Base-by-base conservation (phyloP, 192 early-diverging fungal genomes). In the Chytriomyces sp. region DNA sequence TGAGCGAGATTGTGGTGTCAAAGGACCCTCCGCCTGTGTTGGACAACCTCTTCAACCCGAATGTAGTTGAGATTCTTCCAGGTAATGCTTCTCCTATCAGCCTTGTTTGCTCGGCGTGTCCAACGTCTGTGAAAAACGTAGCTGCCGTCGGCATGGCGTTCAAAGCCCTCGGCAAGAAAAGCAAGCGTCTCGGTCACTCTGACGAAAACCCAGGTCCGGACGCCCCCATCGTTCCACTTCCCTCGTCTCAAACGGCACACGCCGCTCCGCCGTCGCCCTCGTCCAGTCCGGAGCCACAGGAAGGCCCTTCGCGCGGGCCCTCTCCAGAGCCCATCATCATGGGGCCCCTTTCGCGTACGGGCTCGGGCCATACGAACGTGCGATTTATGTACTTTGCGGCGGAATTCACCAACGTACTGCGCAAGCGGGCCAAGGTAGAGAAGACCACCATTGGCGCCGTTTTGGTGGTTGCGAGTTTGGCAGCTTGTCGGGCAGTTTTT, bases 371-470 rank as follows among this genome's bases (percentile, higher is more conserved):
- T 39, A 70, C 67, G 3, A 53, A 53, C 41, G 67, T 58, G 14
- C 67, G 67, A 6, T 70, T 79, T 64, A 54, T 79, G 22, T 60
- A 55, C 55, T 77, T 74, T 34, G 62, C 75, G 28, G 25, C 63
- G 17, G 77, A 68, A 12, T 78, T 80, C 33, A 59, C 55, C 10
- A 19, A 40, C 5, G 37, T 25, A 3, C 64, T 80, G 31, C 71
- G 79, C 5, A 72, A 65, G 57, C n/a, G 55, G 25, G 8, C 61
- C 8, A 79, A 79, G 52, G 57, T 54, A 34, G 66, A 79, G 33
- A 53, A 63, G n/a, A 83, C 81, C 14, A 78, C 77, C 36, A 70
- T 83, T 12, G 72, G 80, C 5, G 72, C 70, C 8, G 77, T 74
- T 25, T 25, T 83, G 38, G 72, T 83, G 7, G 82, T 83, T 25